Evolutionary conservation across 169 alveolate genomes (phyloP), one percentile per base, ranked within the genome.

Genomic region (Plasmodium gonderi): DNA sequence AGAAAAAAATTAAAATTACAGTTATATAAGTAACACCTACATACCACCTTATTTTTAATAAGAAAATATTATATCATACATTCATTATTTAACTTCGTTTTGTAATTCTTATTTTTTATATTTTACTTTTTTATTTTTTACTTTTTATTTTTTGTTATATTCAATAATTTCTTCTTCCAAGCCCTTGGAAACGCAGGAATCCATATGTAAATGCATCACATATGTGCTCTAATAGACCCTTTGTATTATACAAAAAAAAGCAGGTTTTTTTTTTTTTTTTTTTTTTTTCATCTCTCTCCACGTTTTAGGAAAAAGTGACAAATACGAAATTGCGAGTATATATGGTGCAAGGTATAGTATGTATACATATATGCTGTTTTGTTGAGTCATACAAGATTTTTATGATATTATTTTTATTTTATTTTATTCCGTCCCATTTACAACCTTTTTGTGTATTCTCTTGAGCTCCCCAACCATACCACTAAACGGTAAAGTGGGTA

Each of bases 241-340:
- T n/a, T 14, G 26, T 20, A 14, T 60, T 60, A 20, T 20, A n/a
- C 72, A 36, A 60, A 60, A 36, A 20, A 60, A 36, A 36, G 40
- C 36, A 29, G 17, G 26, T 60, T 60, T 60, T 60, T 17, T 60
- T 12, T n/a, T n/a, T n/a, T n/a, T n/a, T n/a, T n/a, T n/a, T n/a
- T n/a, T n/a, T n/a, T n/a, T n/a, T n/a, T n/a, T n/a, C n/a, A n/a
- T n/a, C n/a, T n/a, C 72, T 36, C 36, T 60, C 26, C 72, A 3
- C 72, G 72, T 60, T 60, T 60, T 60, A 60, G 72, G 40, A 60
- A 60, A 17, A 60, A n/a, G n/a, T 60, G 72, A 29, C 72, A 60
- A 60, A 60, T 60, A 7, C 17, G 72, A 12, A 60, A 20, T 60
- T 60, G 9, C n/a, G n/a, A n/a, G n/a, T n/a, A n/a, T n/a, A n/a